Percentiles rank a stretch among this genome's conserved stretches.
Evolutionary conservation across 805 yeast genomes (phyloP).

Genomic region (Candida hispaniensis): DNA sequence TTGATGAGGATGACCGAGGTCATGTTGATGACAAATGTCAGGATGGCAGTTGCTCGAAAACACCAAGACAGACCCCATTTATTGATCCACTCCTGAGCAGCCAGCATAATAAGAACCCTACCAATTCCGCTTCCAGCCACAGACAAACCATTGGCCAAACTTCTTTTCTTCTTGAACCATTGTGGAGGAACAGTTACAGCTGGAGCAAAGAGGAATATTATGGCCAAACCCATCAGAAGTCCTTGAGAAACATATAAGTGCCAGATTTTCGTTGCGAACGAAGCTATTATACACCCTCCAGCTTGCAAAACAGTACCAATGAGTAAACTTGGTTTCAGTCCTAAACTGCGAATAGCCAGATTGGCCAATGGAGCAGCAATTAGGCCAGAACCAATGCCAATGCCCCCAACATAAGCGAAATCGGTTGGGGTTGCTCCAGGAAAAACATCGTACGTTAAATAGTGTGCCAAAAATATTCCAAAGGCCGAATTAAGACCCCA

Average conservation of each 20-base stretch:
- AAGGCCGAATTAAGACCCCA: conserved; percentile 16
- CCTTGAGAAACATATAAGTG: conserved; percentile 46
- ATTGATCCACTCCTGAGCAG: conserved; percentile 30
- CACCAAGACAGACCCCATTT: conserved; percentile 46
- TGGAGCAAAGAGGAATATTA: conserved; percentile 36
- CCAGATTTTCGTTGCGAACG: conserved; percentile 31
- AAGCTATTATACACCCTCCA: conserved; percentile 13
- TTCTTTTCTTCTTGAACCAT: conserved; percentile 39
- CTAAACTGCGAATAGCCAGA: conserved; percentile 10
- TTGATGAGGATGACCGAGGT: conserved; percentile 4
- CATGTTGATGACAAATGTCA: conserved; percentile 13
- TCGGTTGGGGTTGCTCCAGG: conserved; percentile 12
- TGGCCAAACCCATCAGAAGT: conserved; percentile 39
- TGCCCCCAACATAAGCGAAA: conserved; percentile 14
- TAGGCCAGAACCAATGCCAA: conserved; percentile 6
- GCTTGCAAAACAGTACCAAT: conserved; percentile 7
- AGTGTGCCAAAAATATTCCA: conserved; percentile 14
- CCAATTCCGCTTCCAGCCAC: conserved; percentile 43
- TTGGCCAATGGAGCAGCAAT: conserved; percentile 8
- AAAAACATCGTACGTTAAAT: conserved; percentile 13
- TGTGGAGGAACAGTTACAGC: conserved; percentile 38
- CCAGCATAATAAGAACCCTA: conserved; percentile 31
- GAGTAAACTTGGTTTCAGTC: conserved; percentile 7
- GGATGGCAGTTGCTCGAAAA: conserved; percentile 35
- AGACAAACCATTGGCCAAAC: conserved; percentile 41